These are phyloP conservation scores for Dothideomycetes sp. DNA, from an alignment of 2,329 filamentous ascomycete species.

Conservation along the genomic window DNA sequence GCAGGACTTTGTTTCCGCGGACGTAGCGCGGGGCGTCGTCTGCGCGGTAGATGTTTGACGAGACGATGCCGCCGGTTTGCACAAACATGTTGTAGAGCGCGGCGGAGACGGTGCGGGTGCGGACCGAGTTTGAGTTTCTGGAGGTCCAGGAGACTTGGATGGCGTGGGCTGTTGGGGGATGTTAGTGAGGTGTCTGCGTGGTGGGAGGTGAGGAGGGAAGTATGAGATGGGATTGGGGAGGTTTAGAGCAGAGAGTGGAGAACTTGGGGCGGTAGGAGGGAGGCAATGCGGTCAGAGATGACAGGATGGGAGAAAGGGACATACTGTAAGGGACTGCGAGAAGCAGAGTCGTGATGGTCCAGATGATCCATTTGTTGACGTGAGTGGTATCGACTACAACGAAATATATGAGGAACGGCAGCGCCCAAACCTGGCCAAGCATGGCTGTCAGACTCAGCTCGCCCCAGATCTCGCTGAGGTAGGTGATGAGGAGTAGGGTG, in stretches of 20 bases:
- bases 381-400: conserved; percentile 16
- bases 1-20: conserved; percentile 26
- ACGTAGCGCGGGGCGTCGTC: conserved; percentile 35
- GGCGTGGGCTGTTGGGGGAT: too few species aligned
- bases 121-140: conserved; percentile 27
- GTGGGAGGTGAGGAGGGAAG: too few species aligned
- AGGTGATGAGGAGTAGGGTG: conserved; percentile 33
- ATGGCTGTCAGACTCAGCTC: conserved; percentile 36
- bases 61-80: conserved; percentile 36
- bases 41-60: conserved; percentile 37
- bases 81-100: conserved; percentile 33
- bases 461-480: conserved; percentile 36
- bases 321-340: conserved; percentile 30
- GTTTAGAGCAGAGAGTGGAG: too few species aligned
- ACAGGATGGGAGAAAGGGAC: too few species aligned
- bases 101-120: conserved; percentile 27
- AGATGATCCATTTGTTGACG: conserved; percentile 27
- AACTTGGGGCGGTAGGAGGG: too few species aligned
- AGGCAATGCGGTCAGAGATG: too few species aligned
- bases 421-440: conserved; percentile 45
- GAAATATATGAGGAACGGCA: conserved; percentile 2
- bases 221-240: too few species aligned
- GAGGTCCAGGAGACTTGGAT: conserved; percentile 29
- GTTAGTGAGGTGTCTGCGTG: too few species aligned
- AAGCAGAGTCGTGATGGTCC: conserved; percentile 25